A percentile compares a stretch with the other conserved stretches of the same genome.
These are phyloP conservation scores for Boletus smithii DNA, from an alignment of 1,284 basidiomycete species.

Conservation along the genomic window DNA sequence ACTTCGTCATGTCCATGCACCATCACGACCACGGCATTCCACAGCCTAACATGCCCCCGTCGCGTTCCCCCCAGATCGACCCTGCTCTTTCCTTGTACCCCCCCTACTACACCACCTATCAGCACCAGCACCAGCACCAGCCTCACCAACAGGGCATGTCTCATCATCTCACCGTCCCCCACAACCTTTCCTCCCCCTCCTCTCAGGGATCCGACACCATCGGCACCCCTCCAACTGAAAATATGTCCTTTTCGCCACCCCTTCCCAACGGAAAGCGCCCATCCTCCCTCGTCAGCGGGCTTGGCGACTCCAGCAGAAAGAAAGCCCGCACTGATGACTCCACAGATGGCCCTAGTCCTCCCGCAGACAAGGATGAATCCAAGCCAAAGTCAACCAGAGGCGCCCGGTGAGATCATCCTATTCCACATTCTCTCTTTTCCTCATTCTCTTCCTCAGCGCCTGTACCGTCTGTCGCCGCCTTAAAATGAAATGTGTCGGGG, in stretches of 20 bases:
- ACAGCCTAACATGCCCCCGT: constrained; percentile 48
- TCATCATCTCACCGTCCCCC: constrained; percentile 45
- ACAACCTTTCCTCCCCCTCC: constrained; percentile 61
- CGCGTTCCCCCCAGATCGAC: constrained; percentile 60
- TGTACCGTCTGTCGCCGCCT: constrained; percentile 93
- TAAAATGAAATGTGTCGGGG: constrained; percentile 98
- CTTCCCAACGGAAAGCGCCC: constrained; percentile 66
- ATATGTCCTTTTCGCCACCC: constrained; percentile 48
- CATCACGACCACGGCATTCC: constrained; percentile 38
- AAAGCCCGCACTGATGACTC: constrained; percentile 58
- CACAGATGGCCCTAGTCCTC: constrained; percentile 46
- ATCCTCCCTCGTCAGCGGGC: constrained; percentile 42
- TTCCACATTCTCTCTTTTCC: background rate
- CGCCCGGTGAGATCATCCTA: constrained; percentile 58
- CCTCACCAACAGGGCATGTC: constrained; percentile 39
- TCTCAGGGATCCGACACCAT: constrained; percentile 72
- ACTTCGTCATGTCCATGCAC: constrained; percentile 35
- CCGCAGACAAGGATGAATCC: constrained; percentile 58
- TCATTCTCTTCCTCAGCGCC: constrained; percentile 50
- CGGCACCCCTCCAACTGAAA: constrained; percentile 66
- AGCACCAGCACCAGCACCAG: constrained; percentile 41
- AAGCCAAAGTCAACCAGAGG: constrained; percentile 87
- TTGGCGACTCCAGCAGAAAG: constrained; percentile 48
- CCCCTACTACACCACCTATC: constrained; percentile 50
- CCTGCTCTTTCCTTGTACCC: constrained; percentile 62